These are phyloP conservation scores for Suillus sp. DNA, from an alignment of 768 basidiomycete genomes.

Conservation along the genomic window DNA sequence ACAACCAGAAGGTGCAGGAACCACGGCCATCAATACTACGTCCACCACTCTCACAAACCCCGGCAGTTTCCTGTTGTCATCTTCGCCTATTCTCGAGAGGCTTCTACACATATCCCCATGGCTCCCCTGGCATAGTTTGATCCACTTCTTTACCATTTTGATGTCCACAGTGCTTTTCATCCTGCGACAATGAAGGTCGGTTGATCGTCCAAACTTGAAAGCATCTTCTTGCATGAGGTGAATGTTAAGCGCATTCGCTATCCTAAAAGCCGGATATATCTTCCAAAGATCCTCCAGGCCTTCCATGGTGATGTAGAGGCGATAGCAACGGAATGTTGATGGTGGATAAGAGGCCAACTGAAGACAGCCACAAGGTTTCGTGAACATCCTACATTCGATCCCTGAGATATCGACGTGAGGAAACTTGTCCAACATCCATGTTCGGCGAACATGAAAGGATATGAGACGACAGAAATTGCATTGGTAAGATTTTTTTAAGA, in stretches of 20 bases:
- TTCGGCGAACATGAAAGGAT: constrained; percentile 7
- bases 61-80: not conserved
- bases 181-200: constrained; percentile 13
- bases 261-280: not conserved
- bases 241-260: not conserved
- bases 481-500: constrained; percentile 12
- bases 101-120: constrained; percentile 7
- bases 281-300: not conserved
- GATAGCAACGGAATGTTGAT: constrained; percentile 6
- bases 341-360: not conserved
- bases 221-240: constrained; percentile 13
- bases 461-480: constrained; percentile 11
- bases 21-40: constrained; percentile 10
- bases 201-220: constrained; percentile 7
- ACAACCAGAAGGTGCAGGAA: constrained; percentile 18
- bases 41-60: constrained; percentile 12
- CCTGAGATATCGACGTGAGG: constrained; percentile 8
- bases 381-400: constrained; percentile 7
- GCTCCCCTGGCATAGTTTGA: constrained; percentile 5
- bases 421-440: constrained; percentile 12
- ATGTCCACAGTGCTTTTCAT: constrained; percentile 8
- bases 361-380: not conserved
- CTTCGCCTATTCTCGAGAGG: not conserved
- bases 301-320: constrained; percentile 2
- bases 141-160: constrained; percentile 11